Percentiles rank a stretch among this genome's conserved stretches.
Conservation (phyloP, 2,329 filamentous ascomycete genomes). For the Penicillium sp. region DNA sequence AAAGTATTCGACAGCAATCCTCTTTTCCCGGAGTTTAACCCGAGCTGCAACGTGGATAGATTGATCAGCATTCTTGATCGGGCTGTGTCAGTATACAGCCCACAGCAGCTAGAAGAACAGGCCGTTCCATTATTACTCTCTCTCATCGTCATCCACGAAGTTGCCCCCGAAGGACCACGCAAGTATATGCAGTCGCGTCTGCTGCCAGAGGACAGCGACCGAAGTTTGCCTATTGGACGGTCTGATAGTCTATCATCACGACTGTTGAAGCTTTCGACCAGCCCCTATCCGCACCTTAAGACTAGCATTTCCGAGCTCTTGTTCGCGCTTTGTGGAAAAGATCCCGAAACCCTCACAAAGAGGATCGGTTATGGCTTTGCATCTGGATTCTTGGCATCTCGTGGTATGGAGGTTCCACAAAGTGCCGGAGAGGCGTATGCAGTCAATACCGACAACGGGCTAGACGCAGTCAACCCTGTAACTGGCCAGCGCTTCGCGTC, state of each 20-base stretch:
- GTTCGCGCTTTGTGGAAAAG: slow-evolving; percentile 79
- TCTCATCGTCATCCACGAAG: slow-evolving; percentile 64
- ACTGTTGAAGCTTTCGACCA: slow-evolving; percentile 71
- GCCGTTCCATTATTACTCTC: slow-evolving; percentile 70
- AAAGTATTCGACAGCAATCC: slow-evolving; percentile 44
- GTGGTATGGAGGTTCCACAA: slow-evolving; percentile 71
- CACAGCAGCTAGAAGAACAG: slow-evolving; percentile 65
- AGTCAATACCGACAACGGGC: slow-evolving; percentile 19
- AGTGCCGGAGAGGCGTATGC: slow-evolving; percentile 56
- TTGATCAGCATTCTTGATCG: slow-evolving; percentile 66
- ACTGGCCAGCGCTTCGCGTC: slow-evolving; percentile 75
- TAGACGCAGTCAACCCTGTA: slow-evolving; percentile 64
- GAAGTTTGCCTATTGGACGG: slow-evolving; percentile 69
- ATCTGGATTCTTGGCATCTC: slow-evolving; percentile 79
- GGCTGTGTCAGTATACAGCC: slow-evolving; percentile 58
- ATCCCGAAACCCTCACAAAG: slow-evolving; percentile 72
- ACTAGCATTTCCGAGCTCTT: slow-evolving; percentile 71
- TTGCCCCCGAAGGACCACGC: slow-evolving; percentile 60
- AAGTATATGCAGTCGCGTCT: slow-evolving; percentile 60
- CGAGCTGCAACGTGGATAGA: slow-evolving; percentile 56
- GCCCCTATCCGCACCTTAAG: slow-evolving; percentile 66
- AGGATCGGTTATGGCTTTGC: slow-evolving; percentile 96
- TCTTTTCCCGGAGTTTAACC: slow-evolving; percentile 62
- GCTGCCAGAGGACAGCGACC: slow-evolving; percentile 71
- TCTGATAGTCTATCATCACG: slow-evolving; percentile 68